Evolutionary conservation across 139 green algal genomes (phyloP), one percentile per base, ranked within the genome.

Genomic region (Volvox reticuliferus): DNA sequence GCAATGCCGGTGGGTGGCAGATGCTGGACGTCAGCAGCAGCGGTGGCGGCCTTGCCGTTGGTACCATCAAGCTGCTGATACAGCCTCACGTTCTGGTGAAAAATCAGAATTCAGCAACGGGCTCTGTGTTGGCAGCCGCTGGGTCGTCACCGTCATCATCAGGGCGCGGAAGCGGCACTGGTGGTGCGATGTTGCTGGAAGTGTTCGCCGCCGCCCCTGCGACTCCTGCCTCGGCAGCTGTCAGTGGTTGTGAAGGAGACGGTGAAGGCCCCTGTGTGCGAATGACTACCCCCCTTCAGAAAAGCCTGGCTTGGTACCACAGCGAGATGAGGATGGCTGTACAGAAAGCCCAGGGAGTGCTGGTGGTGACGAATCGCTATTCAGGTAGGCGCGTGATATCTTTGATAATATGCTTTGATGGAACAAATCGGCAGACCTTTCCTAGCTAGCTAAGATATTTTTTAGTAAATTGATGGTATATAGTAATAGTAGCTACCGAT

Each of bases 181-280:
- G 73, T 28, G 71, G 63, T 12, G 71, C 73, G 14, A 76, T 69
- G 26, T 22, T 90, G 67, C 77, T 90, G 24, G 86, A 83, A 44
- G 86, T 63, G 16, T 24, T 30, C 26, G n/a, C 22, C 22, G 71
- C n/a, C 20, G 22, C 44, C 44, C 28, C 19, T 79, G 71, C 44
- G 9, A 9, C 9, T 55, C 44, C 44, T 55, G n/a, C n/a, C n/a
- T n/a, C n/a, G n/a, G n/a, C n/a, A n/a, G 21, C 35, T 30, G 21
- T 26, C 16, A 37, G 78, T 55, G 78, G 37, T 12, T 19, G 24
- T 2, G 85, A 71, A 18, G 33, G 44, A 73, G 65, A 2, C 65
- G 65, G 21, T 24, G 78, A 33, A n/a, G 26, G 14, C 20, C 22
- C 36, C 16, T 26, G 78, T 55, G 78, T 22, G 20, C 9, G 44